Evolutionary conservation across 345 rosid genomes (phyloP).

Genomic region (Rhodamnia argentea): DNA sequence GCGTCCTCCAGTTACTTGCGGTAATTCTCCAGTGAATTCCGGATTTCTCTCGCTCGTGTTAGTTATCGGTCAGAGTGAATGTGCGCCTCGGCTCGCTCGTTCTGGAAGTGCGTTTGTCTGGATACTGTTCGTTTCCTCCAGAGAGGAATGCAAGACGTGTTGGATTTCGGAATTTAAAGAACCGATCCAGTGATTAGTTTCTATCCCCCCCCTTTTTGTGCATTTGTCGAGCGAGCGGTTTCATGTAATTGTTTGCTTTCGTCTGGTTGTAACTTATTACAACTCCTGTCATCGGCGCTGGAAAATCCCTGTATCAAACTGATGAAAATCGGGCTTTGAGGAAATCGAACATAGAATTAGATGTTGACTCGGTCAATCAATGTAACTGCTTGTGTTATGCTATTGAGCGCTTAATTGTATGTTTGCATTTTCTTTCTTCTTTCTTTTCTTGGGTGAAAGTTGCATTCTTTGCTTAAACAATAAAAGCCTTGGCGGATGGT

Average conservation of each 20-base stretch:
- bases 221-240: background rate
- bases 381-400: background rate
- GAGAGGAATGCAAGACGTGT: background rate
- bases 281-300: background rate
- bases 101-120: background rate
- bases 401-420: background rate
- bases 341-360: background rate
- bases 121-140: background rate
- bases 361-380: slow-evolving; percentile 1
- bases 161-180: background rate
- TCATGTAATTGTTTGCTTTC: background rate
- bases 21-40: background rate
- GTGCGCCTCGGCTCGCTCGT: background rate
- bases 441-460: background rate
- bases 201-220: background rate
- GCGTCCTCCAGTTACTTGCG: background rate
- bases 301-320: background rate
- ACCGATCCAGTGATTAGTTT: background rate
- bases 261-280: background rate
- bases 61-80: background rate
- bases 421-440: background rate
- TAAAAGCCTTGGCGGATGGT: background rate
- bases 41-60: background rate
- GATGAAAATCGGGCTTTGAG: background rate
- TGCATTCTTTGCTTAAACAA: background rate